These are phyloP conservation scores for Penicillium hordei DNA, from an alignment of 2,329 filamentous ascomycete species.

Conservation along the genomic window DNA sequence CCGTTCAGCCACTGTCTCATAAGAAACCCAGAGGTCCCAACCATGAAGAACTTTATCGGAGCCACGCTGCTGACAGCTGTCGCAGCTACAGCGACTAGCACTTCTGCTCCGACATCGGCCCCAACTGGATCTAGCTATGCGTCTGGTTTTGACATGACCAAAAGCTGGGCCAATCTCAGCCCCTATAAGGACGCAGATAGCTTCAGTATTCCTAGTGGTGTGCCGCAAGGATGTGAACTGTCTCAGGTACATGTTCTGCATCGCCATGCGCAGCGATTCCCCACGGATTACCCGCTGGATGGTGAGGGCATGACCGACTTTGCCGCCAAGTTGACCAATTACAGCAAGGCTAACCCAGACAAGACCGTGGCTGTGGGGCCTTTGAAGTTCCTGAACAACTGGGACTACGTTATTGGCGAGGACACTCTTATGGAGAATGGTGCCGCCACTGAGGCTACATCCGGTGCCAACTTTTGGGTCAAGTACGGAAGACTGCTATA, in stretches of 20 bases:
- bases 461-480: constrained; percentile 56
- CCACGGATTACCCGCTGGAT: constrained; percentile 49
- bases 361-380: constrained; percentile 46
- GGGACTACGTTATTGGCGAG: constrained; percentile 49
- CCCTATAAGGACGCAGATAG: constrained; percentile 30
- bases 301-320: constrained; percentile 52
- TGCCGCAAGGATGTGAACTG: constrained; percentile 57
- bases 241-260: constrained; percentile 56
- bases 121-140: constrained; percentile 28
- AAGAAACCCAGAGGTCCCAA: background rate
- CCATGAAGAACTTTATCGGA: constrained; percentile 15
- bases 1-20: background rate
- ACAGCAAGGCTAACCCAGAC: constrained; percentile 39
- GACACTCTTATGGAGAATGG: constrained; percentile 52
- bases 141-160: constrained; percentile 34
- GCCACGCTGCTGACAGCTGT: constrained; percentile 1
- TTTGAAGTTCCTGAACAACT: constrained; percentile 54
- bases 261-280: constrained; percentile 56
- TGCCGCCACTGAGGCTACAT: constrained; percentile 51
- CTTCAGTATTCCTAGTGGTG: constrained; percentile 39
- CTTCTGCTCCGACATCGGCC: constrained; percentile 11
- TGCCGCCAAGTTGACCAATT: constrained; percentile 50
- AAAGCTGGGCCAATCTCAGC: constrained; percentile 34
- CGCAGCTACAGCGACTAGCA: constrained; percentile 9
- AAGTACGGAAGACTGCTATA: constrained; percentile 56